Evolutionary conservation across 1,139 yeast genomes (phyloP).

Genomic region (Kazachstania sp.): DNA sequence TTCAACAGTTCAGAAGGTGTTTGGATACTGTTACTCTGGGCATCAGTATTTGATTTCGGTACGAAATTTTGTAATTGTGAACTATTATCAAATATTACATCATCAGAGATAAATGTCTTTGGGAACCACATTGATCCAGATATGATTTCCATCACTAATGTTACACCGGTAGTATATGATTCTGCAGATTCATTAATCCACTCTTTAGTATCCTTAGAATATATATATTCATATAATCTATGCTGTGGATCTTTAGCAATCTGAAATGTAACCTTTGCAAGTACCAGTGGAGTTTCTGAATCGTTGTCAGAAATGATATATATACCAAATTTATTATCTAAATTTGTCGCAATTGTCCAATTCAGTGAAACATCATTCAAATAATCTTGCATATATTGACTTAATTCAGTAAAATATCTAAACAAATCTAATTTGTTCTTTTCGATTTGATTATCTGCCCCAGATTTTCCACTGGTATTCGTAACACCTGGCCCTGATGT

Average conservation of each 20-base stretch:
- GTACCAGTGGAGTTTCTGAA: constrained; percentile 1
- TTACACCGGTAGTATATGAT: constrained; percentile 22
- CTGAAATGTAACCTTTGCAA: constrained; percentile 22
- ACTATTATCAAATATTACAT: constrained; percentile 14
- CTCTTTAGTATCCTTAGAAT: constrained; percentile 15
- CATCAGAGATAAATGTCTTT: constrained; percentile 20
- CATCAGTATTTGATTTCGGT: neutral
- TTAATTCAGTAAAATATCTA: constrained; percentile 28
- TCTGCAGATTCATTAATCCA: constrained; percentile 29
- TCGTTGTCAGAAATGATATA: constrained; percentile 14
- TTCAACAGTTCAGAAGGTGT: neutral
- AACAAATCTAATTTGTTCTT: constrained; percentile 27
- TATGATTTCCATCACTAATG: constrained; percentile 20
- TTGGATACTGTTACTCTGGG: neutral
- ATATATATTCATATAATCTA: constrained; percentile 25
- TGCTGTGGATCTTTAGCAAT: constrained; percentile 18
- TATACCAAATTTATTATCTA: constrained; percentile 27
- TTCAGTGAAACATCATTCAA: constrained; percentile 14
- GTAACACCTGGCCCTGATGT: too few relatives aligned
- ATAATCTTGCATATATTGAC: constrained; percentile 16
- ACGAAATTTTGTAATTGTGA: neutral
- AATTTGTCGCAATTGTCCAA: constrained; percentile 20
- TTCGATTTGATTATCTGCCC: neutral
- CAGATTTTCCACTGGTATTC: too few relatives aligned
- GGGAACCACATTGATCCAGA: constrained; percentile 22